These are phyloP conservation scores for Xylariaceae sp. DNA, from an alignment of 2,329 filamentous ascomycete species.

Conservation along the genomic window DNA sequence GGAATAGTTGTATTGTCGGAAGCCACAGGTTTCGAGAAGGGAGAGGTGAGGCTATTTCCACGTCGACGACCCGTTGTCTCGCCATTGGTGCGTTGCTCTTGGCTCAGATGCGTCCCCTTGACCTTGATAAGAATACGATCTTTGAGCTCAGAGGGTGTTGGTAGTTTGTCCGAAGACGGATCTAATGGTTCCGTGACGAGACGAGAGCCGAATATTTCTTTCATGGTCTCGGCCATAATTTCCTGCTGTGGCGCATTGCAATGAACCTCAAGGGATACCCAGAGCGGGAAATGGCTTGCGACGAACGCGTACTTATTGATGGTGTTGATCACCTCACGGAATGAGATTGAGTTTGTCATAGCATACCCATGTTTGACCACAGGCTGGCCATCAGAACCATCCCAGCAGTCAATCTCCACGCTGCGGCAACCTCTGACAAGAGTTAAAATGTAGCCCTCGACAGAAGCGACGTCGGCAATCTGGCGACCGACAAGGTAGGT, in stretches of 20 bases:
- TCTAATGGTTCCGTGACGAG: constrained; percentile 78
- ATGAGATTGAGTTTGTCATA: constrained; percentile 84
- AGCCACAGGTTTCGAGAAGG: constrained; percentile 65
- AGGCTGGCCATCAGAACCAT: constrained; percentile 84
- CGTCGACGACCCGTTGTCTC: constrained; percentile 54
- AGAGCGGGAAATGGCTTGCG: constrained; percentile 84
- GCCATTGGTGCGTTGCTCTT: constrained; percentile 49
- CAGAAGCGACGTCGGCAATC: constrained; percentile 85
- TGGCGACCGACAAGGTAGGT: constrained; percentile 94
- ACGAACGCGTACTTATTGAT: constrained; percentile 95
- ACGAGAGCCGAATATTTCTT: constrained; percentile 77
- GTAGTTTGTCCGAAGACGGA: constrained; percentile 68
- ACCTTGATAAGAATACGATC: constrained; percentile 90
- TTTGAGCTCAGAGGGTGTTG: constrained; percentile 83
- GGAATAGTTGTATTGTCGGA: constrained; percentile 60
- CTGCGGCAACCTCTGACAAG: constrained; percentile 89
- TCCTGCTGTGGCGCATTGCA: constrained; percentile 82
- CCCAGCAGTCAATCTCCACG: constrained; percentile 98
- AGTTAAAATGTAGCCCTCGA: constrained; percentile 91
- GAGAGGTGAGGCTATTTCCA: constrained; percentile 77
- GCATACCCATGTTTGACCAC: constrained; percentile 91
- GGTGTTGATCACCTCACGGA: constrained; percentile 87
- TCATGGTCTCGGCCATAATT: constrained; percentile 88
- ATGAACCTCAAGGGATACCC: constrained; percentile 94
- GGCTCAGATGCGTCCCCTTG: constrained; percentile 70